Conservation (phyloP, 208 protist genomes). For the Trypanosoma theileri region DNA sequence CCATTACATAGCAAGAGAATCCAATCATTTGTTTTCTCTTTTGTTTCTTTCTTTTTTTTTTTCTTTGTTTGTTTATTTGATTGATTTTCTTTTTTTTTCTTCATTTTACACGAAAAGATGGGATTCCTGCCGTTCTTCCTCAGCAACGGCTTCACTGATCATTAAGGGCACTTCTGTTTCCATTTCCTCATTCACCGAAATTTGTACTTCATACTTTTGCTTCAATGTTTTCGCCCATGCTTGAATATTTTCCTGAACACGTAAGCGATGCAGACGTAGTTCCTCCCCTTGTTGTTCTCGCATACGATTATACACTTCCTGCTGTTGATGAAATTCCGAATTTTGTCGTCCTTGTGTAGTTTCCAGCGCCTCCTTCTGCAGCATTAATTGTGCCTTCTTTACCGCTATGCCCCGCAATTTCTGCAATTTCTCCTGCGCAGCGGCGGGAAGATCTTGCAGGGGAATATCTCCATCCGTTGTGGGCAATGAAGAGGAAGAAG, state of each 20-base stretch:
- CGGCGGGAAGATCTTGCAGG: constrained; percentile 43
- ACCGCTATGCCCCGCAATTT: constrained; percentile 35
- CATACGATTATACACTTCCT: constrained; percentile 39
- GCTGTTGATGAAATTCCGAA: constrained; percentile 52
- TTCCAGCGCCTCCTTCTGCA: constrained; percentile 79
- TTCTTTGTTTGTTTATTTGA: not conserved
- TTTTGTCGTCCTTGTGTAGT: constrained; percentile 37
- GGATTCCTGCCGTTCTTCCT: constrained; percentile 53
- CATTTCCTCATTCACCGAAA: constrained; percentile 57
- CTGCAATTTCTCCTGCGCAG: constrained; percentile 52
- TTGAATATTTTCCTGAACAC: constrained; percentile 41
- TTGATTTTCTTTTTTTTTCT: not conserved
- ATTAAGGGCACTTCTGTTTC: constrained; percentile 72
- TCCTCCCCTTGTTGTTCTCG: constrained; percentile 43
- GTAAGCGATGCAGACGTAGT: constrained; percentile 39
- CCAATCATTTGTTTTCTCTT: no score
- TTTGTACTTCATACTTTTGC: constrained; percentile 55
- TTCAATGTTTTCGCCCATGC: constrained; percentile 52
- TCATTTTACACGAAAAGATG: constrained; percentile 19
- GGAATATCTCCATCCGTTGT: constrained; percentile 34
- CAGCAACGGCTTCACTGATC: constrained; percentile 69
- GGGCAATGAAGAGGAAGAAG: not conserved
- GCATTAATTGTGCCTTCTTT: constrained; percentile 61
- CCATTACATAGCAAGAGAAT: no score
- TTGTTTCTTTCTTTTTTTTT: no score